Base-by-base conservation (phyloP, 768 basidiomycete genomes). In the Hypholoma sublateritium region DNA sequence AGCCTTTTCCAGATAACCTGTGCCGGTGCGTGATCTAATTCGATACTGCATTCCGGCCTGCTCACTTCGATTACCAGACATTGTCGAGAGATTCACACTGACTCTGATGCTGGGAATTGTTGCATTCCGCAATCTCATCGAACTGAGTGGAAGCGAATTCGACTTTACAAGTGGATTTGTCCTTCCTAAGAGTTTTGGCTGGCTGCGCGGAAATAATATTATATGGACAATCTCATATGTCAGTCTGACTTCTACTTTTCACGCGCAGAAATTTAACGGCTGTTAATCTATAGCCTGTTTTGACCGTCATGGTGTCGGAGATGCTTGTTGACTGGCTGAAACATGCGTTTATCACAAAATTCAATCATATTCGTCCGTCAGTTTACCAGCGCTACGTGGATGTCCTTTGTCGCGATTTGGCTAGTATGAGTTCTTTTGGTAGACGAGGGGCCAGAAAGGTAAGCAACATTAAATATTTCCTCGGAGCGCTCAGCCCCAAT, bases 271-370 rank as follows among this genome's bases (percentile, higher is more conserved):
- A 14, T 43, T 17, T 48, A 16, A 9, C 32, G 28, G n/a, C 28
- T 4, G 41, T 22, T 22, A 48, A 4, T 55, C 25, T 35, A 16
- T 65, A 97, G 95, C 97, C 97, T 19, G 94, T 96, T 1, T 62
- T 98, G 49, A 90, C 91, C 2, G 97, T 99, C 3, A 79, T 98
- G 70, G 67, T 86, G 4, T 96, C 94, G 2, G 97, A 99, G 70
- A 90, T 93, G 82, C 70, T 91, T 12, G 97, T 99, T 11, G 97
- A 99, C 69, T 99, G 96, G 96, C 79, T 98, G 50, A 99, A 99
- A 70, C 97, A 99, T 66, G 96, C 95, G 9, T 99, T 98, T 74
- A 98, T 99, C 65, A 96, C 95, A 50, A 99, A 99, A 71, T 98
- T 98, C 77, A 99, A 99, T 64, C 96, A 98, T 66, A 95, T 99